These are phyloP conservation scores for Diaporthe sp. DNA, from an alignment of 2,329 filamentous ascomycete genomes.

Conservation along the genomic window DNA sequence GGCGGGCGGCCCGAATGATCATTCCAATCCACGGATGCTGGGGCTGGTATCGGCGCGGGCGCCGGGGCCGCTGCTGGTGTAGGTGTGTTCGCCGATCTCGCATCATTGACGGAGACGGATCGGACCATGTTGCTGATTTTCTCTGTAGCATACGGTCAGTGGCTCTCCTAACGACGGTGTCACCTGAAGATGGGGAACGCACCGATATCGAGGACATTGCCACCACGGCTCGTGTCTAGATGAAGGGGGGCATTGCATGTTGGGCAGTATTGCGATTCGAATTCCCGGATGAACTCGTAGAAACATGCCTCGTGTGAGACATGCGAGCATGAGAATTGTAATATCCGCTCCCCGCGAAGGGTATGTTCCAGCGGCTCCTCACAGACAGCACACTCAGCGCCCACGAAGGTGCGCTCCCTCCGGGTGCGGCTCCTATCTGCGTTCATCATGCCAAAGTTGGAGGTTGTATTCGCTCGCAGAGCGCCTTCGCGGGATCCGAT, in stretches of 20 bases:
- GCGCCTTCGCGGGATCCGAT: constrained; percentile 49
- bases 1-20: constrained; percentile 65
- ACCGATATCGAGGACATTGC: constrained; percentile 94
- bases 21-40: constrained; percentile 71
- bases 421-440: constrained; percentile 82
- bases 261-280: constrained; percentile 93
- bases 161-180: constrained; percentile 26
- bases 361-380: constrained; percentile 98
- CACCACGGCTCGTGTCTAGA: constrained; percentile 90
- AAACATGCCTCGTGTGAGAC: constrained; percentile 98
- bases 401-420: constrained; percentile 93
- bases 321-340: constrained; percentile 97
- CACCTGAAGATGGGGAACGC: constrained; percentile 39
- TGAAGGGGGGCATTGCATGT: constrained; percentile 92
- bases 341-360: constrained; percentile 88
- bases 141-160: constrained; percentile 65
- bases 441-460: constrained; percentile 73
- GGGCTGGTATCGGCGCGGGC: constrained; percentile 71
- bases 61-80: constrained; percentile 70
- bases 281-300: constrained; percentile 97
- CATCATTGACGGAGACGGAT: constrained; percentile 77
- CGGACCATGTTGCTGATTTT: constrained; percentile 95
- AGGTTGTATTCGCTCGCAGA: constrained; percentile 50
- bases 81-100: constrained; percentile 61
- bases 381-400: constrained; percentile 93